phyloP scores from a whole-genome alignment of 345 rosid genomes.

The Eucalyptus cloeziana region DNA sequence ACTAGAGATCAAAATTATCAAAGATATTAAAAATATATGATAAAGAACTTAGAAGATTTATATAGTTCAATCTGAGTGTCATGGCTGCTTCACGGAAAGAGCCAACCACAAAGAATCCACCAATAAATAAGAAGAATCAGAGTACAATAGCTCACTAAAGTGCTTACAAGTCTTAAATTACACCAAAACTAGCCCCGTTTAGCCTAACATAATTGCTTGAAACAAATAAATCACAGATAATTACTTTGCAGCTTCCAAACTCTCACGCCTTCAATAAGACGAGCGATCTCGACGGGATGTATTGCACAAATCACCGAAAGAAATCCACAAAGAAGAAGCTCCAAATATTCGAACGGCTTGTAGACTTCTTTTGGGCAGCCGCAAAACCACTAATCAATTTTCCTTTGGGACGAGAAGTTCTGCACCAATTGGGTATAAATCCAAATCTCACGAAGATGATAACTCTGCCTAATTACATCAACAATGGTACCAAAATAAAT shows the following conservation, averaged over 20 bases:
- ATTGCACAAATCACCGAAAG: too few species aligned
- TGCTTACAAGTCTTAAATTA: background rate
- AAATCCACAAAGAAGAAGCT: too few species aligned
- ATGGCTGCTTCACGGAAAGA: background rate
- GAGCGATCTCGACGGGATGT: background rate
- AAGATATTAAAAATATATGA: background rate
- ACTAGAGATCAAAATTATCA: background rate
- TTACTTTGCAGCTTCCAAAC: background rate
- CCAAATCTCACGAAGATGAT: background rate
- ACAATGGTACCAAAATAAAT: background rate
- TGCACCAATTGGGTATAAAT: background rate
- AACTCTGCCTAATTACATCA: background rate
- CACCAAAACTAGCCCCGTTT: background rate
- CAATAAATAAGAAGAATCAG: background rate
- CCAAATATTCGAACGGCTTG: too few species aligned
- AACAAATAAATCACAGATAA: background rate
- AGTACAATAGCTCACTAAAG: background rate
- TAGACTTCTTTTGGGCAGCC: too few species aligned
- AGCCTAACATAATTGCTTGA: background rate
- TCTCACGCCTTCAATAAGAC: background rate
- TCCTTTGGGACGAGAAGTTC: background rate
- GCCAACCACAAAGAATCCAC: background rate
- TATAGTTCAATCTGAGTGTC: background rate
- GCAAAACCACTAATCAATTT: background rate
- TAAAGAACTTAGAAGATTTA: background rate